These are phyloP conservation scores for Amylocarpus encephaloides DNA, from an alignment of 2,329 filamentous ascomycete genomes.

Conservation along the genomic window DNA sequence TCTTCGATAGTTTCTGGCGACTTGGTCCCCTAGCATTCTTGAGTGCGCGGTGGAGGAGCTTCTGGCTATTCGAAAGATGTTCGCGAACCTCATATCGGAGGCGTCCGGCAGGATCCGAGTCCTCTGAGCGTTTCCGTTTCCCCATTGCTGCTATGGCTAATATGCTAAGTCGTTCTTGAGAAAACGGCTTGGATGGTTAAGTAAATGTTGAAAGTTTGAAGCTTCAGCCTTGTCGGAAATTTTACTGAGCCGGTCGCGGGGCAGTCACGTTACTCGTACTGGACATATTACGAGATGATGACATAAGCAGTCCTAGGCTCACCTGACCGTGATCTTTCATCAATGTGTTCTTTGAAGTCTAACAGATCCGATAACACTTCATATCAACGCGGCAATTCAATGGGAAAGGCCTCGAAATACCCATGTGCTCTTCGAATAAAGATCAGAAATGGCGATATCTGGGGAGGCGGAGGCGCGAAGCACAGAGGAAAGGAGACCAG, in stretches of 20 bases:
- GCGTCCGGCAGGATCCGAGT: conserved; percentile 32
- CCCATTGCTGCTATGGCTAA: conserved; percentile 36
- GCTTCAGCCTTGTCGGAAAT: too few relatives aligned
- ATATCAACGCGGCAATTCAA: conserved; percentile 23
- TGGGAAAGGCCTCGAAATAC: not conserved
- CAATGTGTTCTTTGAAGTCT: too few relatives aligned
- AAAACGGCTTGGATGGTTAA: not conserved
- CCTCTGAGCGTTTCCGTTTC: conserved; percentile 49
- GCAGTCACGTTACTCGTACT: too few relatives aligned
- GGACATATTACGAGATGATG: too few relatives aligned
- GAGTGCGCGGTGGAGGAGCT: conserved; percentile 58
- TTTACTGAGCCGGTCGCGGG: too few relatives aligned
- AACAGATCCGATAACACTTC: conserved; percentile 19
- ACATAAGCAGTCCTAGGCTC: too few relatives aligned
- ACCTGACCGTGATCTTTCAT: too few relatives aligned
- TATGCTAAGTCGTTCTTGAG: too few relatives aligned
- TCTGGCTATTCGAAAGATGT: conserved; percentile 48
- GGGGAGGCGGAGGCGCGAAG: conserved; percentile 7
- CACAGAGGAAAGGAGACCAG: not conserved
- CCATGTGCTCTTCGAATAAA: conserved; percentile 30
- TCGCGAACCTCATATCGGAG: conserved; percentile 36
- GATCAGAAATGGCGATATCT: conserved; percentile 11
- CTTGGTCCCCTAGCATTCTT: conserved; percentile 72
- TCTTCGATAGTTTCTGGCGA: conserved; percentile 63
- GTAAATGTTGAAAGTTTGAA: not conserved